A percentile compares a stretch with the other conserved stretches of the same genome.
Evolutionary conservation across 768 basidiomycete genomes (phyloP).

Genomic region (Gloeopeniophorella convolvens): DNA sequence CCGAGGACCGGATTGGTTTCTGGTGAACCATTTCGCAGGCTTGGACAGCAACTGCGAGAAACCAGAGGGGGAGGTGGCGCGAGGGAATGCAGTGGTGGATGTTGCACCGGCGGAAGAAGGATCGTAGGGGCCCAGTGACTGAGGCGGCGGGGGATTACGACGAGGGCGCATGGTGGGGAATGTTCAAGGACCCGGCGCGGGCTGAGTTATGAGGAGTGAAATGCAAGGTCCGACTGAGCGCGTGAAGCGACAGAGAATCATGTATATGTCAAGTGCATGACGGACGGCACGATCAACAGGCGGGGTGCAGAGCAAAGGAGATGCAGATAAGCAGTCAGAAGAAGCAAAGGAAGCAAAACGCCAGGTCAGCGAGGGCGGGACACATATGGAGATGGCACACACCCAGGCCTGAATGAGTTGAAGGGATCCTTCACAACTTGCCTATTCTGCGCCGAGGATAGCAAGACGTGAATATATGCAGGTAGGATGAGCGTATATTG

Average conservation of each 20-base stretch:
- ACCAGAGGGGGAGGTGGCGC: conserved; percentile 62
- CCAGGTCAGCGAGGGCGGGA: not conserved
- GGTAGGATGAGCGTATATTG: too few relatives aligned
- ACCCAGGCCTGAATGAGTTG: not conserved
- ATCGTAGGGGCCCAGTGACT: conserved; percentile 21
- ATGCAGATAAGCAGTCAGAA: conserved; percentile 1
- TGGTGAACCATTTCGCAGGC: conserved; percentile 63
- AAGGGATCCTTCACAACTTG: not conserved
- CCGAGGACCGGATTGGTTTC: conserved; percentile 13
- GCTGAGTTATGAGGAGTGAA: not conserved
- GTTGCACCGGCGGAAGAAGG: conserved; percentile 5
- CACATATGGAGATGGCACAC: not conserved
- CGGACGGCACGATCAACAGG: too few relatives aligned
- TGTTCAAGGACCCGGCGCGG: not conserved
- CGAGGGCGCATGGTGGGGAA: conserved; percentile 15
- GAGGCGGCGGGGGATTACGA: conserved; percentile 12
- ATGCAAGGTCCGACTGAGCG: not conserved
- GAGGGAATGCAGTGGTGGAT: conserved; percentile 30
- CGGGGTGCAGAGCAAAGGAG: not conserved
- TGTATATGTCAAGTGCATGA: not conserved
- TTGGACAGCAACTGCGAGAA: conserved; percentile 60
- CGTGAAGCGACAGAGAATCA: not conserved
- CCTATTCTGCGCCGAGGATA: not conserved
- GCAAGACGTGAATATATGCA: not conserved
- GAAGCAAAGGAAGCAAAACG: not conserved